Percentiles rank a stretch among this genome's conserved stretches.
These are phyloP conservation scores for Sonneratia caseolaris DNA, from an alignment of 345 rosid species.

Conservation along the genomic window DNA sequence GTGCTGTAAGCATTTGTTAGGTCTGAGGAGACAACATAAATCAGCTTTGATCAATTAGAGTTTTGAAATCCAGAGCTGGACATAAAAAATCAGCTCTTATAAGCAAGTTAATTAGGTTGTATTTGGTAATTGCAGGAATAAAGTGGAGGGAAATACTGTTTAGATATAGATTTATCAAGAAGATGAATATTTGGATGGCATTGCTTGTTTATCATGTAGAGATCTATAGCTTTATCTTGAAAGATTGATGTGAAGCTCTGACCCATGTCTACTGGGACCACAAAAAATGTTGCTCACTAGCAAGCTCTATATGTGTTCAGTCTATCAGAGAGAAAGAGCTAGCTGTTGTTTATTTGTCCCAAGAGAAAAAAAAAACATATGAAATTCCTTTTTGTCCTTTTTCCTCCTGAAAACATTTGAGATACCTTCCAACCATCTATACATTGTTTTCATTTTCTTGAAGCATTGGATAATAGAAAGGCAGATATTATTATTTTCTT, in stretches of 20 bases:
- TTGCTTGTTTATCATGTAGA: neutral
- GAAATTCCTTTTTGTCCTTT: neutral
- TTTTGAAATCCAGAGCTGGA: too few species aligned
- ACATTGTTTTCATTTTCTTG: too few species aligned
- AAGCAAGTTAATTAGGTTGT: neutral
- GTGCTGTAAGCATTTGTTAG: too few species aligned
- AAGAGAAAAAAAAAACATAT: too few species aligned
- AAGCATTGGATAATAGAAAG: too few species aligned
- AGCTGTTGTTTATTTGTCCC: neutral
- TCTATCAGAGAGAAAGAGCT: neutral
- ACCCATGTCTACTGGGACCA: too few species aligned
- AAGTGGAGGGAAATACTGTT: neutral
- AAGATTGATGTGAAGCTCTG: too few species aligned
- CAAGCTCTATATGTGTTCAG: neutral
- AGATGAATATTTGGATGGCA: too few species aligned
- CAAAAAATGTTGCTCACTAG: neutral
- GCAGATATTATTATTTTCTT: neutral
- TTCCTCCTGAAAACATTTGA: neutral
- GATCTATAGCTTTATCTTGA: neutral
- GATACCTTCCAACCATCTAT: neutral
- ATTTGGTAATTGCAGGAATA: neutral
- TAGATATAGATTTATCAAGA: too few species aligned
- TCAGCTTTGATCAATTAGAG: neutral
- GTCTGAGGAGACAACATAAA: neutral
- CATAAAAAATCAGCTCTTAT: too few species aligned